These are phyloP conservation scores for Epichloe scottii DNA, from an alignment of 2,329 filamentous ascomycete genomes.

Conservation along the genomic window DNA sequence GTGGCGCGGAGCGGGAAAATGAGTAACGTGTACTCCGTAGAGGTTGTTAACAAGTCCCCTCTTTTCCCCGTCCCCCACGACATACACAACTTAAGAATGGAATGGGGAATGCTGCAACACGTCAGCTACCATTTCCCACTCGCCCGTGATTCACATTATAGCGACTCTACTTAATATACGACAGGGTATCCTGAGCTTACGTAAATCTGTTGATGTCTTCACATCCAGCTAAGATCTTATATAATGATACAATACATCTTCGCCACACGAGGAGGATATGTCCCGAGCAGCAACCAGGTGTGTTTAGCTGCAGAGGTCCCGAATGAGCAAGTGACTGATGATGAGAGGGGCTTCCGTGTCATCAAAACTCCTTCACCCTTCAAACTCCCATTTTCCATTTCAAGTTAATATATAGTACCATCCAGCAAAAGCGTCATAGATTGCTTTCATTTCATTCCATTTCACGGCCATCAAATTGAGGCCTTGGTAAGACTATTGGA, in stretches of 20 bases:
- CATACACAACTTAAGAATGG: no score
- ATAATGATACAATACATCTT: constrained; percentile 19
- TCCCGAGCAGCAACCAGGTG: background rate
- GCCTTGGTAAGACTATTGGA: background rate
- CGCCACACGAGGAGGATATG: constrained; percentile 9
- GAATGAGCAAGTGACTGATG: constrained; percentile 11
- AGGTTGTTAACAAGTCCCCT: no score
- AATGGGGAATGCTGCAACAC: no score
- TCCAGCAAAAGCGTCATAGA: constrained; percentile 6
- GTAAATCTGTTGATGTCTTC: background rate
- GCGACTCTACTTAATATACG: no score
- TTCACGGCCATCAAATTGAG: constrained; percentile 7
- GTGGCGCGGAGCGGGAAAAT: background rate
- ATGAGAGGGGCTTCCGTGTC: constrained; percentile 2
- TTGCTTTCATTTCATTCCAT: constrained; percentile 12
- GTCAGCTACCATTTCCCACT: no score
- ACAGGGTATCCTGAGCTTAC: no score
- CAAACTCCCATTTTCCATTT: constrained; percentile 1
- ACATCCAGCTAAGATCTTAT: background rate
- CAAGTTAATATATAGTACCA: background rate
- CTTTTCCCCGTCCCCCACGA: no score
- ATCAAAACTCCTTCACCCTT: constrained; percentile 3
- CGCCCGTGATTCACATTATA: no score
- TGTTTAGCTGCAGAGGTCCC: constrained; percentile 12
- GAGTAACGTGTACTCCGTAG: no score